Evolutionary conservation across 2,329 filamentous ascomycete species (phyloP), one percentile per base, ranked within the genome.

Genomic region (Xylaria sp.): DNA sequence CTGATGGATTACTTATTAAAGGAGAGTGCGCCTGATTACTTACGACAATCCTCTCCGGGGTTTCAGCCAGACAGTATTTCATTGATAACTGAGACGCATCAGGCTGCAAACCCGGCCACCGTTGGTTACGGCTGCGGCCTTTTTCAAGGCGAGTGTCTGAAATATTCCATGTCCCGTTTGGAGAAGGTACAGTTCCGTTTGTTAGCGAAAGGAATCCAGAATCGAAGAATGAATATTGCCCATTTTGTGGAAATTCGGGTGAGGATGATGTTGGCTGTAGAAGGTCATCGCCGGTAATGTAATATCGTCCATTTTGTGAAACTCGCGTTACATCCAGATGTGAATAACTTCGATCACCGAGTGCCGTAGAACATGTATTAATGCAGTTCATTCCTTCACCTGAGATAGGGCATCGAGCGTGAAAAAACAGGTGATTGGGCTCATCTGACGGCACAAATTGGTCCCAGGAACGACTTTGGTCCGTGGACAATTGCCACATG

Each of bases 391-490:
- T 26, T 28, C 46, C 20, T 15, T 28, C 23, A 49, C 11, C 46
- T 4, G 2, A n/a, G 65, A 66, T 70, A 4, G 10, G 4, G 53
- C 68, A 66, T 46, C 51, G 33, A 6, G 66, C 6, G 33, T 65
- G 31, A 26, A 53, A 69, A 31, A 71, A 69, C 1, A 71, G 48
- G 26, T 60, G 48, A 13, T 69, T 71, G 4, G 60, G 56, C 6
- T 46, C 10, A 31, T 58, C 33, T 9, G 33, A 7, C 28, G 67
- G 69, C 6, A 69, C 46, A 6, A 36, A 64, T 7, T 0, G 11
- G 23, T 71, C 54, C 69, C 58, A 71, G 17, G 42, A 56, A 3
- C 7, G n/a, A 6, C 33, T 54, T 48, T 67, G 49, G 20, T 70
- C 33, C 3, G 42, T 13, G 4, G 36, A 38, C 10, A 71, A 51